Base-by-base conservation (phyloP, 371 early-diverging fungal genomes). In the Mortierella sp. region DNA sequence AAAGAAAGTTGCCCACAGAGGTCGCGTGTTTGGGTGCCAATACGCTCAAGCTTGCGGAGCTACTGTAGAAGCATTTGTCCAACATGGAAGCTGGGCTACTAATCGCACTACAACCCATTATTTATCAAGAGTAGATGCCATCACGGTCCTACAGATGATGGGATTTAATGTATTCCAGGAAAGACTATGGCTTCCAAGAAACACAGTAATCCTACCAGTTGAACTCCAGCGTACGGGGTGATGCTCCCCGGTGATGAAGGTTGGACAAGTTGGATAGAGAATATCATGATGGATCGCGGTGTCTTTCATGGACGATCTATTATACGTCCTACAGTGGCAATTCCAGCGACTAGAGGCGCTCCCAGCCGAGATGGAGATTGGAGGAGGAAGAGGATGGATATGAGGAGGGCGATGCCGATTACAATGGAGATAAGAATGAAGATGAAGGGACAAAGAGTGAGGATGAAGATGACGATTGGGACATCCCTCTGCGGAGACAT, bases 221-320 rank as follows among this genome's bases (percentile, higher is more conserved):
- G 56, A 55, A 29, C 28, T 55, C 4, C 56, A 55, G 17, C 56
- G 56, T 6, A 19, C n/a, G 57, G 32, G 57, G 57, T 32, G 32
- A 12, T 6, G 19, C 32, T 57, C 35, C 34, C 57, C 15, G 57
- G 35, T n/a, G 57, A 34, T 15, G n/a, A n/a, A 31, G 57, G 32
- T 34, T 54, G 55, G 55, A 4, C 55, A 26, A 12, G 5, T 28
- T 57, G 57, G 57, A 57, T 57, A 19, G 57, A 57, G 35, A 57
- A 57, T 32, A 57, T 57, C 35, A 57, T 57, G 57, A 10, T 57
- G 57, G 57, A 57, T 57, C 57, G 57, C 2, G 57, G 32, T 57
- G 19, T 57, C 31, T 57, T 31, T 34, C n/a, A 32, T 15, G 19
- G 34, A 15, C 29, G 58, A 34, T 34, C 58, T 31, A 32, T 31